Conservation (phyloP, 768 basidiomycete species). For the Pulveroboletus frians region DNA sequence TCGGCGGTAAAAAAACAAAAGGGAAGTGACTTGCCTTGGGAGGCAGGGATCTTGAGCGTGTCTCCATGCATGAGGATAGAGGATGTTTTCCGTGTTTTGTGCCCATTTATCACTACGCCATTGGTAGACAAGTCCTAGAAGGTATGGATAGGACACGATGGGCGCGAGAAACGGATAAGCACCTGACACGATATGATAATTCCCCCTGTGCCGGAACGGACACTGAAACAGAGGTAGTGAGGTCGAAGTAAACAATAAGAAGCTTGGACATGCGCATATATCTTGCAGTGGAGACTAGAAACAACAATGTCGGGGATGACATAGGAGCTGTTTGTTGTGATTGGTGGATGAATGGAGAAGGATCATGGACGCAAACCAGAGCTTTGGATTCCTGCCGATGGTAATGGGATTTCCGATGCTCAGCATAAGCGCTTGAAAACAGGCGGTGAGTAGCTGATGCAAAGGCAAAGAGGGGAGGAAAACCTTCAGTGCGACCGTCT, state of each 20-base stretch:
- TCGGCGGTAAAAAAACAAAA: not conserved
- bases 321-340: slow-evolving; percentile 42
- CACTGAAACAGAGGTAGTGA: slow-evolving; percentile 35
- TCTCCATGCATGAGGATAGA: slow-evolving; percentile 79
- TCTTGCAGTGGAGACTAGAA: slow-evolving; percentile 69
- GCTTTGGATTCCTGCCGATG: slow-evolving; percentile 67
- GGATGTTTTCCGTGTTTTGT: slow-evolving; percentile 59
- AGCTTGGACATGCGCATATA: slow-evolving; percentile 60
- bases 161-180: slow-evolving; percentile 1
- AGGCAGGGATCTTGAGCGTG: slow-evolving; percentile 59
- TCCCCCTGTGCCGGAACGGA: slow-evolving; percentile 65
- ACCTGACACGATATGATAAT: slow-evolving; percentile 79
- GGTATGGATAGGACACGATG: not conserved
- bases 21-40: slow-evolving; percentile 43
- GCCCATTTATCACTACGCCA: slow-evolving; percentile 65
- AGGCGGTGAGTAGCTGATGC: not conserved
- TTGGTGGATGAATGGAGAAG: not conserved
- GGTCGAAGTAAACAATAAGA: not conserved
- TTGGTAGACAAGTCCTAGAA: slow-evolving; percentile 72
- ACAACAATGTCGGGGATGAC: slow-evolving; percentile 57
- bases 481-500: slow-evolving; percentile 67
- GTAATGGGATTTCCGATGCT: slow-evolving; percentile 57
- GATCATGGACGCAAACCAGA: slow-evolving; percentile 42
- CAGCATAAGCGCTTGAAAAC: slow-evolving; percentile 48
- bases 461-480: not conserved